phyloP scores from a whole-genome alignment of 2,329 filamentous ascomycete species.

The Daldinia sp. region DNA sequence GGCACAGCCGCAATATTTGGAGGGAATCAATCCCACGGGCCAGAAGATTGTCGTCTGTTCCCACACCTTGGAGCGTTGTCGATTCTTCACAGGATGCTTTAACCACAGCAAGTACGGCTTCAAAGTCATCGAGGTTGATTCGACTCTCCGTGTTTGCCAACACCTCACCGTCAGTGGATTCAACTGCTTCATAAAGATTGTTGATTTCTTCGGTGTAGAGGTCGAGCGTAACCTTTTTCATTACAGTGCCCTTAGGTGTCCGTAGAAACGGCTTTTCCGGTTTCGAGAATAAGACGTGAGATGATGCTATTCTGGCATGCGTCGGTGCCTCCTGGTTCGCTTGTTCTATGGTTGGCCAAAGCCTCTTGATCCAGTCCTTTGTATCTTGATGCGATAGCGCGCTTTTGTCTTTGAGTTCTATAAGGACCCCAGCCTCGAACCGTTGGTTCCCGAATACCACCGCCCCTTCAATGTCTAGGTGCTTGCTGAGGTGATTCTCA shows the following conservation, averaged over 20 bases:
- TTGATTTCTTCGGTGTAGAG: constrained; percentile 17
- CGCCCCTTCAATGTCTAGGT: constrained; percentile 13
- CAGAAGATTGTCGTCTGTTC: neutral
- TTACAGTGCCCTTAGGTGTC: constrained; percentile 16
- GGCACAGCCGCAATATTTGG: constrained; percentile 4
- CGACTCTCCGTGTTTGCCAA: neutral
- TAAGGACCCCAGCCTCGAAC: constrained; percentile 20
- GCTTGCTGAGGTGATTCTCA: constrained; percentile 12
- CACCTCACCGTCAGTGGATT: neutral
- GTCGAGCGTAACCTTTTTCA: constrained; percentile 12
- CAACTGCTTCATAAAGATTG: neutral
- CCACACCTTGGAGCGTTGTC: constrained; percentile 3
- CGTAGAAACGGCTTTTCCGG: constrained; percentile 16
- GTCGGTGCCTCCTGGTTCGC: constrained; percentile 17
- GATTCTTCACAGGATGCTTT: neutral
- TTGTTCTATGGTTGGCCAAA: constrained; percentile 19
- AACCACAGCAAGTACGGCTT: neutral
- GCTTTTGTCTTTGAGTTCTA: constrained; percentile 12
- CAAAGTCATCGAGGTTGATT: neutral
- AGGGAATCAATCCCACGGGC: constrained; percentile 16
- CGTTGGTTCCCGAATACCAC: constrained; percentile 19
- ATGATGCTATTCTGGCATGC: constrained; percentile 17
- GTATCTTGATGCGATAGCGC: neutral
- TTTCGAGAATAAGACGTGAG: constrained; percentile 15
- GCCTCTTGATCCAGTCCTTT: neutral